Evolutionary conservation across 2,329 filamentous ascomycete genomes (phyloP), one percentile per base, ranked within the genome.

Genomic region (Ophiostoma quercus): DNA sequence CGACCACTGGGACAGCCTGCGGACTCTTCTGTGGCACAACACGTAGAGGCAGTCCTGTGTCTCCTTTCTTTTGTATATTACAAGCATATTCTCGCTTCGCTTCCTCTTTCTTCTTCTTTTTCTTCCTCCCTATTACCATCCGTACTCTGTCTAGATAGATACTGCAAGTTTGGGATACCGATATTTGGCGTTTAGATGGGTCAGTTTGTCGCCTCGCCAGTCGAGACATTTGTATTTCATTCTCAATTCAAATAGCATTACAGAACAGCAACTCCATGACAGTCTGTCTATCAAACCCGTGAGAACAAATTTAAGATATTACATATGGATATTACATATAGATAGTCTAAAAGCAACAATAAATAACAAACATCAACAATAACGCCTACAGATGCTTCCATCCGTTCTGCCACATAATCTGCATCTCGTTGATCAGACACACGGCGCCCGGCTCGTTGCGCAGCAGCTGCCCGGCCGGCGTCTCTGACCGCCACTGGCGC

Each of bases 1-100:
- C 73, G 91, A 97, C 76, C 85, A 91, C 71, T 99, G 94, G 92
- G 91, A 96, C 77, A 91, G 90, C 54, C 82, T 97, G 77, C 83
- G 90, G 79, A 98, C 90, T 74, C 88, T 98, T 76, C 76, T 97
- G 25, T 90, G 92, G 85, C 90, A 97, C 79, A 98, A 98, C 75
- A 87, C 88, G 77, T 89, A 74, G 70, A 43, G 22, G 19, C 19
- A 2, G n/a, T 16, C 51, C 63, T 51, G 19, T 8, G 14, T 67
- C n/a, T 70, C n/a, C 7, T 70, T 63, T 68, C 63, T 39, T 63
- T 67, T 60, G 62, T 68, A 57, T 69, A 68, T 69, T 54, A 51
- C 51, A 34, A 63, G 66, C 62, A 65, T 67, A 57, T 71, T 7
- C 8, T 57, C 51, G 16, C 12, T 63, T 63, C 12, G 6, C 32